Percentiles rank a stretch among this genome's conserved stretches.
Conservation (phyloP, 2,329 filamentous ascomycete species). For the Diaporthe citrichinensis region DNA sequence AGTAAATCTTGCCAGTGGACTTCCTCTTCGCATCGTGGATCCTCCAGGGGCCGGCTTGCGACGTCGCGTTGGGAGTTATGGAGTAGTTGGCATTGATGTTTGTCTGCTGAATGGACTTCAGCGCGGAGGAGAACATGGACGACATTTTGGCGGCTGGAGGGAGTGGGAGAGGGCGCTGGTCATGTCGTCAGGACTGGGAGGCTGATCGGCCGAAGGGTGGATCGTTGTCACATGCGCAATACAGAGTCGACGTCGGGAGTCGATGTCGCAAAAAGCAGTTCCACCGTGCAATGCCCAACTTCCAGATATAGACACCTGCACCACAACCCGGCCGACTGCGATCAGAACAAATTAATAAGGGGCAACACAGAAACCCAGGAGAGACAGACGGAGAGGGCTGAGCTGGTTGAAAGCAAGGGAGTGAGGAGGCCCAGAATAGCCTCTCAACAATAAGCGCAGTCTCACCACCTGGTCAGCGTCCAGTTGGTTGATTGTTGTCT, state of each 20-base stretch:
- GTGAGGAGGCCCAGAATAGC: background rate
- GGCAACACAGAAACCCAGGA: background rate
- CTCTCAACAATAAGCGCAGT: constrained; percentile 17
- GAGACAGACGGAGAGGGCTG: background rate
- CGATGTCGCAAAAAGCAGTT: constrained; percentile 15
- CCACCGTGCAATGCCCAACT: constrained; percentile 6
- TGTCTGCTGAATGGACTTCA: constrained; percentile 91
- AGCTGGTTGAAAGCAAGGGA: constrained; percentile 1
- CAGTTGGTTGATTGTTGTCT: constrained; percentile 21
- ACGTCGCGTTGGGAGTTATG: constrained; percentile 81
- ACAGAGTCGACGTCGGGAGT: constrained; percentile 24
- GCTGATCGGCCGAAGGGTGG: constrained; percentile 23
- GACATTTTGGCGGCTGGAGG: constrained; percentile 49
- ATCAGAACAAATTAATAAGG: constrained; percentile 9
- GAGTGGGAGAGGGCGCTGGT: constrained; percentile 38
- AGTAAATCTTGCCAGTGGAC: constrained; percentile 88
- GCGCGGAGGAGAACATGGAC: constrained; percentile 89
- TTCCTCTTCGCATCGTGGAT: constrained; percentile 99
- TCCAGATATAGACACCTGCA: constrained; percentile 12
- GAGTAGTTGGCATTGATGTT: constrained; percentile 96
- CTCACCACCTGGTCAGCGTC: constrained; percentile 12
- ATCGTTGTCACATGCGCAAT: constrained; percentile 38
- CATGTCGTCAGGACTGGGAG: constrained; percentile 37
- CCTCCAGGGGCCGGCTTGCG: constrained; percentile 92
- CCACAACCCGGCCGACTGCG: constrained; percentile 7